A percentile compares a stretch with the other conserved stretches of the same genome.
Evolutionary conservation across 1,139 yeast species (phyloP).

Genomic region (Candida glucosophila): DNA sequence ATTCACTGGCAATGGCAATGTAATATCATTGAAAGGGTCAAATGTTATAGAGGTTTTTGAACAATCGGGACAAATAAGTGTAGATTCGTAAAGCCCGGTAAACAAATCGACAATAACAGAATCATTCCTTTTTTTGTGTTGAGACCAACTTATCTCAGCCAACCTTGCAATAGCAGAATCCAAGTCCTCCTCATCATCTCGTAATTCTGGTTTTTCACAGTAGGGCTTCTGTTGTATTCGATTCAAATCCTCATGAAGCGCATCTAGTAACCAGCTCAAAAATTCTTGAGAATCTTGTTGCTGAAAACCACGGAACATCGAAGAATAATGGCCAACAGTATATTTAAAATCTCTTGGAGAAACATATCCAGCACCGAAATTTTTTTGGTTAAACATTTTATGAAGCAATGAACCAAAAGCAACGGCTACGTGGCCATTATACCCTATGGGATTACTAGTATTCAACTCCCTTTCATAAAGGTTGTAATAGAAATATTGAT

Average conservation of each 20-base stretch:
- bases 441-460: constrained; percentile 66
- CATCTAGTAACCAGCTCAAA: constrained; percentile 81
- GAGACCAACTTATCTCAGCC: constrained; percentile 75
- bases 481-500: constrained; percentile 60
- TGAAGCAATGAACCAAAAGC: constrained; percentile 64
- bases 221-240: constrained; percentile 76
- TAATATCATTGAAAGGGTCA: constrained; percentile 89
- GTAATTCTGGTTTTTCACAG: constrained; percentile 78
- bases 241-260: constrained; percentile 89
- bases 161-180: constrained; percentile 45
- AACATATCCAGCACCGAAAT: constrained; percentile 7
- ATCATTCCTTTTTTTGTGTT: constrained; percentile 74
- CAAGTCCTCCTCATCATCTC: constrained; percentile 52
- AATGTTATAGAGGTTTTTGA: constrained; percentile 76
- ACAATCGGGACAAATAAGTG: constrained; percentile 83
- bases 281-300: constrained; percentile 98
- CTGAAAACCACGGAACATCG: constrained; percentile 77
- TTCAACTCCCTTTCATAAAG: constrained; percentile 65
- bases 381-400: constrained; percentile 37
- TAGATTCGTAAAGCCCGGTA: constrained; percentile 85
- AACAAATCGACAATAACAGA: constrained; percentile 80
- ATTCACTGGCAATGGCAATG: constrained; percentile 79
- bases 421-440: constrained; percentile 69
- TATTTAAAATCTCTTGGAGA: constrained; percentile 74
- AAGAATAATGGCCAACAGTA: constrained; percentile 70